These are phyloP conservation scores for Aspergillus egyptiacus DNA, from an alignment of 495 filamentous ascomycete genomes.

Conservation along the genomic window DNA sequence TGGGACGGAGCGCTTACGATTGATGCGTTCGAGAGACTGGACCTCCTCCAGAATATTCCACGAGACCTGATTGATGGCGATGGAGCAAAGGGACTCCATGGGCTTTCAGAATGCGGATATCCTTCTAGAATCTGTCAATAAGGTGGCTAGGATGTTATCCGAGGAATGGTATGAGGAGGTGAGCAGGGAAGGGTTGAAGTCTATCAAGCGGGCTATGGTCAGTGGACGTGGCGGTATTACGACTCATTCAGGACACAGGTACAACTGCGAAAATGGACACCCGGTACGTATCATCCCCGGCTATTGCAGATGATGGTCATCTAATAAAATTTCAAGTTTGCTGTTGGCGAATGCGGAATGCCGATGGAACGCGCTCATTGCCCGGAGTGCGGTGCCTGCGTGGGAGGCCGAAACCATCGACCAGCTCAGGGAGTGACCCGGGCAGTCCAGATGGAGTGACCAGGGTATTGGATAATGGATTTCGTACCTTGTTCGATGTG, in stretches of 20 bases:
- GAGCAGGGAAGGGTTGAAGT: not conserved
- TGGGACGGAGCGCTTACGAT: no score
- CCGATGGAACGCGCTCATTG: conserved; percentile 57
- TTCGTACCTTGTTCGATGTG: no score
- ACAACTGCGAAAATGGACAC: conserved; percentile 46
- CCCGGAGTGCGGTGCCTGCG: conserved; percentile 53
- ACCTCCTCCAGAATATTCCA: no score
- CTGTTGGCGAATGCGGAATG: conserved; percentile 65
- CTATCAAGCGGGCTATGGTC: conserved; percentile 4
- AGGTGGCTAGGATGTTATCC: no score
- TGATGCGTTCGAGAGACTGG: no score
- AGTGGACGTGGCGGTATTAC: not conserved
- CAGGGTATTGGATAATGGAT: no score
- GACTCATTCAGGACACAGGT: conserved; percentile 20
- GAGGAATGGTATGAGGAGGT: conserved; percentile 2
- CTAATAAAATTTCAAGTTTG: conserved; percentile 36
- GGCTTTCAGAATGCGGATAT: no score
- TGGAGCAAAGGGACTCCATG: no score
- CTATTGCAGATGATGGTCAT: not conserved
- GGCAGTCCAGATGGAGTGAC: not conserved
- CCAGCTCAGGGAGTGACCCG: conserved; percentile 18
- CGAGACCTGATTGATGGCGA: no score
- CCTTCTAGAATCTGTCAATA: no score
- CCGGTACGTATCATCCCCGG: conserved; percentile 27
- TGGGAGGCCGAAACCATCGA: conserved; percentile 55